Base-by-base conservation (phyloP, 2,329 filamentous ascomycete genomes). In the Juglanconis sp. region DNA sequence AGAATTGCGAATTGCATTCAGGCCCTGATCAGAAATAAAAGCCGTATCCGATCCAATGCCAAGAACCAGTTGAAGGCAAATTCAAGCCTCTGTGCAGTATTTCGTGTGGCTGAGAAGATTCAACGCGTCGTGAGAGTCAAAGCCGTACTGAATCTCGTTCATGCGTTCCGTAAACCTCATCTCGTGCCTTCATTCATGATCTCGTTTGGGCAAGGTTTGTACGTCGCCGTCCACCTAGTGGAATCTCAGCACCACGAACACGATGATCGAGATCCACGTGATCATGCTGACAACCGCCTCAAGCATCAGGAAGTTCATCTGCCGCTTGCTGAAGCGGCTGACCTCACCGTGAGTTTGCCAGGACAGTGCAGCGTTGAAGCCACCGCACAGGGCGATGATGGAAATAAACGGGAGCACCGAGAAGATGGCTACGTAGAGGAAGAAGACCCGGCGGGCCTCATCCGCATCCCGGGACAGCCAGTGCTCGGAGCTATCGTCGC, bases 281-380 rank as follows among this genome's bases (percentile, higher is more conserved):
- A 66, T 53, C 49, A 67, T 53, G 42, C 66, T 62, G 34, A 64
- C 47, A 6, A 76, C 61, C 8, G 69, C 68, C 59, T 77, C 71
- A 2, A 67, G 64, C 9, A 76, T 55, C 9, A 82, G 69, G 8
- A 67, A 58, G n/a, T 64, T 65, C 24, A 70, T 67, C 65, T 80
- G 76, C 32, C 69, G 68, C 51, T 68, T 71, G 11, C 70, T 77
- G 31, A 82, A 69, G 8, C 66, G 67, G 30, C 72, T 68, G 32
- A 76, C 73, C 65, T 81, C 75, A 5, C 81, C 81, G 2, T 73
- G 68, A 0, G 80, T 81, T 56, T 75, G 77, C 80, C 80, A 84
- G 6, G 74, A 74, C 34, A 84, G 73, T 0, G 75, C 74, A 1
- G 72, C 70, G 63, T 81, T 75, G 50, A 83, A 77, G 11, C 69